Base-by-base conservation (phyloP, 306 rosid species). In the Rosa lucieae region DNA sequence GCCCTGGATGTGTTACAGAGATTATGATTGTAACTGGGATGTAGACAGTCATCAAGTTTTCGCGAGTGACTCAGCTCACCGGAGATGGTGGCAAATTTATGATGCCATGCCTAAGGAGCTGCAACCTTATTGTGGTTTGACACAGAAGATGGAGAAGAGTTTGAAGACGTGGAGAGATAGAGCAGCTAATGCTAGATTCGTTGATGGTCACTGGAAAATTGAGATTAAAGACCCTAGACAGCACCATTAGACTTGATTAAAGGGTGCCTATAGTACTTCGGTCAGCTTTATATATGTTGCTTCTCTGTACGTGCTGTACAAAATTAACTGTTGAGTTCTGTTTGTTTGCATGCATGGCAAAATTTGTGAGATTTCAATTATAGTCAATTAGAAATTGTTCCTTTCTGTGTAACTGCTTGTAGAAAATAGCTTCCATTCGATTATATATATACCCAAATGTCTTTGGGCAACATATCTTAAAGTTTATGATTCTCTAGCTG, bases 1-100 rank as follows among this genome's bases (percentile, higher is more conserved):
- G 89, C 99, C 99, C 0, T 95, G 98, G 98, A 83, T 75, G 89
- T 92, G 99, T 82, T 91, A 95, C 7, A 91, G 80, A 53, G 99
- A 95, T 46, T 93, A 92, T 58, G 99, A 95, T n/a, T 93, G 99
- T 67, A 95, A 95, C 12, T 90, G 98, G 98, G 97, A 95, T 65
- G 73, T 39, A 79, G 9, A 18, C 26, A 85, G 65, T 17, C 85
- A 18, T 13, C 87, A 72, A 29, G 26, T 49, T 2, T 95, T 77
- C 67, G 94, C 97, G 0, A 91, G 97, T 72, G 96, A 91, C 56
- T 61, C 82, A 0, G 96, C 94, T 63, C 91, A 95, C 72, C 0
- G 32, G 29, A 72, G 42, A 62, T 92, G 99, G 99, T 92, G 99
- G 99, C 10, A 82, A 70, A 81, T 91, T 7, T 87, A 89, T 1